Evolutionary conservation across 2,329 filamentous ascomycete species (phyloP), one percentile per base, ranked within the genome.

Genomic region (Aureobasidium sp.): DNA sequence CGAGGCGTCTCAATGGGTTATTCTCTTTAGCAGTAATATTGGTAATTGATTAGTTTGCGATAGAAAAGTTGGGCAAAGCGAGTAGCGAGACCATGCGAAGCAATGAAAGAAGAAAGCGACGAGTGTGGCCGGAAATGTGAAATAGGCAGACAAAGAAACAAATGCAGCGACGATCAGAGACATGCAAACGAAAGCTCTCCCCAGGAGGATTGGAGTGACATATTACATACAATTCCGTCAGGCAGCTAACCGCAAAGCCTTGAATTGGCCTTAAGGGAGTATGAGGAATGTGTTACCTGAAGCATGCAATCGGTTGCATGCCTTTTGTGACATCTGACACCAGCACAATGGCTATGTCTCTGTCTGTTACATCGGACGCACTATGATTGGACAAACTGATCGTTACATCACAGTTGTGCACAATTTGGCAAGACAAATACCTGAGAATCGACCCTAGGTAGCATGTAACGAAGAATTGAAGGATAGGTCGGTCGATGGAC

Each of bases 101-200:
- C 34, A 50, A 60, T 34, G 57, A 60, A 50, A 60, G 57, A 39
- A 41, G 27, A 36, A 8, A 42, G 46, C 41, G 44, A 60, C 15
- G 46, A 46, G n/a, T 12, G 57, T 51, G 57, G 57, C 57, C 57
- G 57, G 23, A 51, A 50, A 51, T 27, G 57, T 32, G 46, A 42
- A 27, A 32, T 5, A 29, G 27, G 2, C 2, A 34, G 36, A 60
- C 57, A 60, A 60, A 60, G 57, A 51, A 32, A 2, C n/a, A 23
- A 13, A 29, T 55, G 42, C 9, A 32, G 26, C 37, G 46, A 37
- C 27, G 5, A 27, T 41, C 34, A 42, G 44, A 51, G 46, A 51
- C 26, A 60, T 32, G 46, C 57, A 60, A 60, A 60, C 57, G 57
- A 60, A 13, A 60, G 57, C 36, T 55, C 50, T 60, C 39, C 36